A percentile compares a stretch with the other conserved stretches of the same genome.
These are phyloP conservation scores for Orobanche coerulescens DNA, from an alignment of 257 asterid species.

Conservation along the genomic window DNA sequence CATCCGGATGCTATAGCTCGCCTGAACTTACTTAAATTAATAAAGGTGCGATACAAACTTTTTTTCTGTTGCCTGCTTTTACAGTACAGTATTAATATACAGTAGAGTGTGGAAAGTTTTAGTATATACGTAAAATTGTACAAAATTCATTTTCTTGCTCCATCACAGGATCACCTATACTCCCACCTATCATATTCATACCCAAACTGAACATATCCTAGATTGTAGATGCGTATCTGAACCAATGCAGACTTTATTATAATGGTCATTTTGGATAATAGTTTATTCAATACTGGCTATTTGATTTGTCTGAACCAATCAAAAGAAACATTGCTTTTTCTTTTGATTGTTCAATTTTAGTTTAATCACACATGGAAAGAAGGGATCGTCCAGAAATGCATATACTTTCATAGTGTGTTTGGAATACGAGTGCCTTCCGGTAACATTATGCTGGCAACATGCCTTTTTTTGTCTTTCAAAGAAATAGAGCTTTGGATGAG, in stretches of 20 bases:
- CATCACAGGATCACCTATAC: neutral
- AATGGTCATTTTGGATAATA: neutral
- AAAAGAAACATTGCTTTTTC: too few species aligned
- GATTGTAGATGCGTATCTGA: neutral
- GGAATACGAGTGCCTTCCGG: too few species aligned
- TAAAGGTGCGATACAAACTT: conserved; percentile 53
- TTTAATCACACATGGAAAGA: too few species aligned
- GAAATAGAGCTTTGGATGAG: neutral
- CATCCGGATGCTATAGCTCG: conserved; percentile 98
- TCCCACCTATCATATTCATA: neutral
- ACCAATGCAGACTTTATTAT: neutral
- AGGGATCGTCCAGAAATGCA: too few species aligned
- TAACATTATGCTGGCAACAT: too few species aligned
- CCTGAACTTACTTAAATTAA: conserved; percentile 75
- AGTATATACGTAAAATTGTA: neutral
- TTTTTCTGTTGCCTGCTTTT: conserved; percentile 10
- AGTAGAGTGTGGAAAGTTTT: neutral
- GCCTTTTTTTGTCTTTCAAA: neutral
- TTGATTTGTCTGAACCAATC: too few species aligned
- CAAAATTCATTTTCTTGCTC: neutral
- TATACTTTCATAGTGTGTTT: too few species aligned
- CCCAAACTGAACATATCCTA: neutral
- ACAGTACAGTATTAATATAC: neutral
- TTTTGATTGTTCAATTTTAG: too few species aligned
- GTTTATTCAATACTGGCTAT: too few species aligned